These are phyloP conservation scores for Asclepias syriaca DNA, from an alignment of 257 asterid species.

Conservation along the genomic window DNA sequence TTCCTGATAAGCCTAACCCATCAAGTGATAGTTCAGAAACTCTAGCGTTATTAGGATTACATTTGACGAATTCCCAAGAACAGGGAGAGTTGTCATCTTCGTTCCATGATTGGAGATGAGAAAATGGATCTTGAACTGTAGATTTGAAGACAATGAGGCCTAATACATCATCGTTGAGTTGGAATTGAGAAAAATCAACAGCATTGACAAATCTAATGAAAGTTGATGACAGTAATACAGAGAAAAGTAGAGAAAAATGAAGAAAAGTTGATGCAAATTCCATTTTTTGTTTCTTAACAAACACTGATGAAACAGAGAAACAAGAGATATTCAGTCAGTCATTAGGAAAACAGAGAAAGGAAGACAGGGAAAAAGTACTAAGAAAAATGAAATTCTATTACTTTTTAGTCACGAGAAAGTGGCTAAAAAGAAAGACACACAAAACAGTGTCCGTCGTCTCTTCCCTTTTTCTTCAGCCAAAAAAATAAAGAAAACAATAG, in stretches of 20 bases:
- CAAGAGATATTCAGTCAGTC: constrained; percentile 13
- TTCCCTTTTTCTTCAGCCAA: constrained; percentile 10
- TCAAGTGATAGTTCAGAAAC: constrained; percentile 55
- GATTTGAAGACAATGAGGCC: constrained; percentile 94
- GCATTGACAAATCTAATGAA: constrained; percentile 5
- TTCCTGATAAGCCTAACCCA: constrained; percentile 60
- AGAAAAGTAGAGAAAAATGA: constrained; percentile 7
- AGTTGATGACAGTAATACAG: neutral
- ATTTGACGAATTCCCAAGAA: constrained; percentile 61
- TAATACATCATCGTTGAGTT: constrained; percentile 73
- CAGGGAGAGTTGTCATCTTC: constrained; percentile 82
- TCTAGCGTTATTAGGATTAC: constrained; percentile 50
- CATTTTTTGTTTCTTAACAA: neutral
- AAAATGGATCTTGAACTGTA: constrained; percentile 42
- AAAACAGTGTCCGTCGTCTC: constrained; percentile 17
- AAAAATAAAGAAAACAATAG: no score
- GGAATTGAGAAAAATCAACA: constrained; percentile 29
- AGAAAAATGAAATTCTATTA: no score
- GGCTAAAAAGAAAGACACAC: no score
- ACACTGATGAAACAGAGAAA: neutral
- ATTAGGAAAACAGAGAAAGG: constrained; percentile 22
- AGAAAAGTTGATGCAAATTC: constrained; percentile 14
- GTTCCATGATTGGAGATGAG: constrained; percentile 57
- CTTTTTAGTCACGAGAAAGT: no score
- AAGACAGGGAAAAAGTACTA: constrained; percentile 2